Evolutionary conservation across 768 basidiomycete species (phyloP), one percentile per base, ranked within the genome.

Genomic region (Russula olivacea): DNA sequence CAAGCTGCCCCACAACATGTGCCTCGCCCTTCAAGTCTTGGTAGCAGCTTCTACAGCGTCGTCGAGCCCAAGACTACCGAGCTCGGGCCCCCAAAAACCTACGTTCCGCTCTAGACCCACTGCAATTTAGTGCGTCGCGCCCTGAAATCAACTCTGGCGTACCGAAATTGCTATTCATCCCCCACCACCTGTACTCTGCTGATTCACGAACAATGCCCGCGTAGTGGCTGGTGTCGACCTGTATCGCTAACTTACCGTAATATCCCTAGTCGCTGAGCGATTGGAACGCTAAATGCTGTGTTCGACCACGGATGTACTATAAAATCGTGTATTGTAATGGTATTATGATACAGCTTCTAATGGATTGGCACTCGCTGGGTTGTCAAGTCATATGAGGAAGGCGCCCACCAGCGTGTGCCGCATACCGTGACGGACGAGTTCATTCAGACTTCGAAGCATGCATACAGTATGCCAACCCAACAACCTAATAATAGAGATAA

Each of bases 1-100:
- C 85, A 87, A 71, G 77, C 82, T 6, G 77, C 83, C 28, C 79
- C 86, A 2, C 79, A 77, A 45, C 81, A 85, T 66, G 77, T 76
- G 8, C 72, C 82, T 12, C 68, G 71, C 40, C 68, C 72, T 2
- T 28, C 40, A 45, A 65, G 55, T 38, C 38, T 53, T 23, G 61
- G 34, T 10, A 58, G 41, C 21, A 58, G 61, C 40, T n/a, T 64
- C 38, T 43, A 51, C 11, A 58, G 56, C 47, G 40, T 55, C 15
- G 53, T 4, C 36, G 58, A 64, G 28, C 25, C 58, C 32, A 34
- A 51, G 47, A 8, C 40, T 2, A 4, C 25, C 25, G 58, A 43
- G 19, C 32, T 47, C 19, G 58, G 28, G 19, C 15, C 23, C 15
- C 23, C 55, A 9, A 34, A 58, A 64, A 40, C 40, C n/a, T 45